Base-by-base conservation (phyloP, 2,329 filamentous ascomycete species). In the Phaeoacremonium minimum region DNA sequence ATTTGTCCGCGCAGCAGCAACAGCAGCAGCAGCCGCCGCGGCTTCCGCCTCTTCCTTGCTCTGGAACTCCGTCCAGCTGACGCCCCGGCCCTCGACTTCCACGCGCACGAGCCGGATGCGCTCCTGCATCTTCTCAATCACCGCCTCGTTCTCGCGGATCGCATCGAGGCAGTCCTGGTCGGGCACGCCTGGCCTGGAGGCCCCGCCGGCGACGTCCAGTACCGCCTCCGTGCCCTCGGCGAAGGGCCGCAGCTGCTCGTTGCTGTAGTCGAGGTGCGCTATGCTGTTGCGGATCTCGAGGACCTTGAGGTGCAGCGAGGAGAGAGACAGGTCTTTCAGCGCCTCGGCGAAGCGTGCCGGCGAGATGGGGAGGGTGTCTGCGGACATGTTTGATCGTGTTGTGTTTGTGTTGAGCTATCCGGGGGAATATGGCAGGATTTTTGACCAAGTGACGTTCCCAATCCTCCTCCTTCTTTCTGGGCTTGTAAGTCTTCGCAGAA, bases 281-380 rank as follows among this genome's bases (percentile, higher is more conserved):
- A 89, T 82, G 49, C 72, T 78, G 71, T 88, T 89, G 56, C 77
- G 78, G 43, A 90, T 71, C 58, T 90, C 86, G 53, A 84, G 75
- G 41, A 83, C 76, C 61, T 89, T 89, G 60, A 84, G 71, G 61
- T 85, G 80, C 6, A 90, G 79, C 39, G 73, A 73, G 44, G 75
- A 71, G 46, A 82, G 57, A 28, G 83, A 76, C 38, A 90, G 78
- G 42, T 81, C 75, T 46, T 72, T 67, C 46, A 90, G 71, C 16
- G 85, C 85, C 43, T 69, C 66, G 52, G 80, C 77, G 65, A 87
- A 87, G 54, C 74, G 75, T 14, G 67, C 57, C 17, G 78, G 66
- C 31, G 72, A 62, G 53, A 87, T 87, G 40, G 83, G 82, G 9
- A 56, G 52, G 6, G 79, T 58, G 50, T 77, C 73, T 38, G 76